Conservation (phyloP, 2,329 filamentous ascomycete genomes). For the Ceratocystis destructans region DNA sequence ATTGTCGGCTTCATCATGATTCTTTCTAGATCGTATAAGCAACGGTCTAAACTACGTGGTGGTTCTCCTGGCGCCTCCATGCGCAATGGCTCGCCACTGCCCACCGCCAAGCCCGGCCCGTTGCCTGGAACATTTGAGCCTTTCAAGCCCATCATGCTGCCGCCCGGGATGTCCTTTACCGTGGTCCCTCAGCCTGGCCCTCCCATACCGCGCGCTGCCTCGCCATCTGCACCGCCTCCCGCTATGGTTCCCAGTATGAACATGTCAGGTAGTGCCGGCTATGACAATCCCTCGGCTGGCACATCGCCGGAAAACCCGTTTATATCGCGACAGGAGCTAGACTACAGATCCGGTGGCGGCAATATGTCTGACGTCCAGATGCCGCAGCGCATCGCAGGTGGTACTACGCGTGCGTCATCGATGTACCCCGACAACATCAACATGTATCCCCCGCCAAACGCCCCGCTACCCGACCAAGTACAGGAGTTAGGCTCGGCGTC, state of each 20-base stretch:
- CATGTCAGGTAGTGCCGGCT: not conserved
- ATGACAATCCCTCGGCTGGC: not conserved
- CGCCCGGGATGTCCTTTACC: slow-evolving; percentile 13
- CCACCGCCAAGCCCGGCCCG: slow-evolving; percentile 13
- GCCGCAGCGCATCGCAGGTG: not conserved
- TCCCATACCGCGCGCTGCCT: not conserved
- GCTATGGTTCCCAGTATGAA: not conserved
- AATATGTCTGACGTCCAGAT: not conserved
- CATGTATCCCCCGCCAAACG: not conserved
- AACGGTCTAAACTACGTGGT: not conserved
- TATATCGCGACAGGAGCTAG: not conserved
- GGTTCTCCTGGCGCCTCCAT: slow-evolving; percentile 1
- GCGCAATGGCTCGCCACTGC: not conserved
- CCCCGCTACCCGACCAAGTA: not conserved
- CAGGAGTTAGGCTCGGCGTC: not conserved
- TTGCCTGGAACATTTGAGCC: slow-evolving; percentile 17
- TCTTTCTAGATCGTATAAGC: slow-evolving; percentile 13
- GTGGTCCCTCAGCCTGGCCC: not conserved
- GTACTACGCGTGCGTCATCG: not conserved
- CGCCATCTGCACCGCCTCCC: not conserved
- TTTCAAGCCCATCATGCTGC: slow-evolving; percentile 17
- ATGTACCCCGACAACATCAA: not conserved
- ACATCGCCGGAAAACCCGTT: not conserved
- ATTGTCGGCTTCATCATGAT: slow-evolving; percentile 16
- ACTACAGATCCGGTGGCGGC: not conserved